Conservation (phyloP, 148 eudicot species). For the Mesembryanthemum crystallinum region DNA sequence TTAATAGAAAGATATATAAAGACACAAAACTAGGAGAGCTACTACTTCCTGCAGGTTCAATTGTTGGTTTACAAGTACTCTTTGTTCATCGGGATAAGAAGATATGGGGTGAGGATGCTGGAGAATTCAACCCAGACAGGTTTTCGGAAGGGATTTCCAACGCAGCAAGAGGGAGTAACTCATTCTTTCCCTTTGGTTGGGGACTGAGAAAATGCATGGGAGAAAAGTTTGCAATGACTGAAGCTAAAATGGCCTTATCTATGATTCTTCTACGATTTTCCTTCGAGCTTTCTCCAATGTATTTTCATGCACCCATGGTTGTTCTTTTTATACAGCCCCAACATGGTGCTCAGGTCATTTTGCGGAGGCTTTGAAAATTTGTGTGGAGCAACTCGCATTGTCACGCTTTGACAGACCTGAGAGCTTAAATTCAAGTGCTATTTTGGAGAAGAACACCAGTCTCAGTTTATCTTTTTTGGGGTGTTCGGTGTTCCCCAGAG, state of each 20-base stretch:
- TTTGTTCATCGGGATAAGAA: constrained; percentile 19
- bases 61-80: constrained; percentile 1
- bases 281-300: constrained; percentile 25
- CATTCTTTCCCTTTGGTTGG: constrained; percentile 27
- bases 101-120: constrained; percentile 24
- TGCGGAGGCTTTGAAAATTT: constrained; percentile 19
- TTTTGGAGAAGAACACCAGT: no score
- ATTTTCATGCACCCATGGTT: constrained; percentile 29
- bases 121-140: constrained; percentile 26
- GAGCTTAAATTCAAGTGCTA: no score
- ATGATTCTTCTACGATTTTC: constrained; percentile 31
- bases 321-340: constrained; percentile 23
- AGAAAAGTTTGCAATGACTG: constrained; percentile 24
- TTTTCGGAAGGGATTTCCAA: constrained; percentile 28
- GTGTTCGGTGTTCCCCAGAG: no score
- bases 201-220: constrained; percentile 33
- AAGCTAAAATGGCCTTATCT: constrained; percentile 24
- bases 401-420: no score
- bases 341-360: constrained; percentile 23
- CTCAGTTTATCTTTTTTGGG: no score
- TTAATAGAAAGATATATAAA: neutral
- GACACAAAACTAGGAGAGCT: constrained; percentile 21
- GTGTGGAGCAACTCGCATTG: no score
- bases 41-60: constrained; percentile 12
- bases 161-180: constrained; percentile 22